Evolutionary conservation across 73 alveolate species (phyloP).

Genomic region (Paramecium primaurelia): DNA sequence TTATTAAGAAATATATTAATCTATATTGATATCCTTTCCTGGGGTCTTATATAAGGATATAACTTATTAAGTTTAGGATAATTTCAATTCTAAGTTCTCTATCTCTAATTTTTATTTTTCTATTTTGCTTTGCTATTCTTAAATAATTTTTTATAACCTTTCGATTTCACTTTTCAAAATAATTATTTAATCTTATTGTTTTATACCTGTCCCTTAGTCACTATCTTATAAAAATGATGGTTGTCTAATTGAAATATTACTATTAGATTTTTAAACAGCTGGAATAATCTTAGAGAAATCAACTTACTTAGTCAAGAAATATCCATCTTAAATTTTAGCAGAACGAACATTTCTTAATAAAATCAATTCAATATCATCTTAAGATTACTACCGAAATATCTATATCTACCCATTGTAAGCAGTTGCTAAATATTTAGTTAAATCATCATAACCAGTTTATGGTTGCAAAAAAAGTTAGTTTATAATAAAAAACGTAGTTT

Average conservation of each 20-base stretch:
- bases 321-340: background rate
- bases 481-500: conserved; percentile 12
- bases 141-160: background rate
- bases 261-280: background rate
- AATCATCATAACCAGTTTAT: background rate
- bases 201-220: background rate
- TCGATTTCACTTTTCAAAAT: background rate
- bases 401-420: background rate
- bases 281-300: background rate
- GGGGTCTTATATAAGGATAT: background rate
- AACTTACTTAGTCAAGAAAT: background rate
- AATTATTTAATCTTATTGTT: background rate
- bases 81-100: background rate
- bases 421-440: background rate
- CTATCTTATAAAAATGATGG: background rate
- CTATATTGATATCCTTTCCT: background rate
- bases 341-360: background rate
- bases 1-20: background rate
- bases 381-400: background rate
- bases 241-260: background rate
- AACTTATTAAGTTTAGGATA: background rate
- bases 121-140: background rate
- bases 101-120: background rate
- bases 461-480: background rate
- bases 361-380: background rate